Evolutionary conservation across 768 basidiomycete species (phyloP).

Genomic region (Flagelloscypha sp.): DNA sequence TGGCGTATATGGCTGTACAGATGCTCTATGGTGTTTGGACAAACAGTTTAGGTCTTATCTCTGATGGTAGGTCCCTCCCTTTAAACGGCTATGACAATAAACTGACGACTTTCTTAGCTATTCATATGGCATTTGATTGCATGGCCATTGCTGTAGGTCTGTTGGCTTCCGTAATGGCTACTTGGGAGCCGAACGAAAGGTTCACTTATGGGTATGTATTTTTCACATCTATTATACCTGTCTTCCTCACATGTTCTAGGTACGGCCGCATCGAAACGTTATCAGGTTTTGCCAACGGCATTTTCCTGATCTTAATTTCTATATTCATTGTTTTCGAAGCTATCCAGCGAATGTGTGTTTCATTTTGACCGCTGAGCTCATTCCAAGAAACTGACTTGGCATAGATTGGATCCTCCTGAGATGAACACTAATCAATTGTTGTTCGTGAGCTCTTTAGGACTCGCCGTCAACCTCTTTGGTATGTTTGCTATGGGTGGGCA

Average conservation of each 20-base stretch:
- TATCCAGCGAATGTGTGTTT: slow-evolving; percentile 77
- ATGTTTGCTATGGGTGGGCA: slow-evolving; percentile 99
- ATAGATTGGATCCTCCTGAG: slow-evolving; percentile 86
- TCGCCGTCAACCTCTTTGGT: slow-evolving; percentile 93
- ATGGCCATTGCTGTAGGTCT: slow-evolving; percentile 94
- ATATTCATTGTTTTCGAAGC: slow-evolving; percentile 99
- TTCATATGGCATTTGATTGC: slow-evolving; percentile 99
- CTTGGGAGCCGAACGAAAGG: slow-evolving; percentile 89
- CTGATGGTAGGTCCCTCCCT: slow-evolving; percentile 63
- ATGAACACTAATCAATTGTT: slow-evolving; percentile 95
- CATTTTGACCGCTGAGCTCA: background rate
- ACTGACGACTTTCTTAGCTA: slow-evolving; percentile 47
- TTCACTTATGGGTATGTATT: slow-evolving; percentile 85
- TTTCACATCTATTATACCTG: slow-evolving; percentile 2
- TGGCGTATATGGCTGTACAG: slow-evolving; percentile 95
- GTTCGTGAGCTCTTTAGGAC: slow-evolving; percentile 79
- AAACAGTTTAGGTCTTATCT: slow-evolving; percentile 92
- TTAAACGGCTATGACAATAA: background rate
- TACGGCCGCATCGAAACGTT: slow-evolving; percentile 95
- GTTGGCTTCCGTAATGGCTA: slow-evolving; percentile 95
- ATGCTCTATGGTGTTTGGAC: slow-evolving; percentile 98
- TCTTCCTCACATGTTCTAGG: slow-evolving; percentile 27
- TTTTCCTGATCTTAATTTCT: slow-evolving; percentile 88
- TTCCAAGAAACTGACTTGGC: background rate
- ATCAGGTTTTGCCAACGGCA: slow-evolving; percentile 96